Evolutionary conservation across 73 alveolate genomes (phyloP).

Genomic region (Paramecium bursaria): DNA sequence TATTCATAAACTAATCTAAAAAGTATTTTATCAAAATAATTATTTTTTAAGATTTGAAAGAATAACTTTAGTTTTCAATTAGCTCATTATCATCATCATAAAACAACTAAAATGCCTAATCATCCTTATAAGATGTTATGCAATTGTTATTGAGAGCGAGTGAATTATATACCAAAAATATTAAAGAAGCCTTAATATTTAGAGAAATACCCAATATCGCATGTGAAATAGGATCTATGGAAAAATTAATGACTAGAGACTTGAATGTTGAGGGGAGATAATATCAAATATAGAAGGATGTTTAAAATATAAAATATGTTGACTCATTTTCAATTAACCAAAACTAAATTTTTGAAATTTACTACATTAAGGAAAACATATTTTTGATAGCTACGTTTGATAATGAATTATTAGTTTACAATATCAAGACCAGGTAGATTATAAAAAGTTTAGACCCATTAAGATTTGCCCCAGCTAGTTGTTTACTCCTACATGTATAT

Average conservation of each 20-base stretch:
- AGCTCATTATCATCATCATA: no score
- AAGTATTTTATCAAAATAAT: no score
- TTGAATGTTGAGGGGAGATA: conserved; percentile 35
- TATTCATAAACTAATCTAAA: no score
- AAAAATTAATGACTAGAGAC: no score
- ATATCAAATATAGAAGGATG: not conserved
- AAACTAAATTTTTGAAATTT: not conserved
- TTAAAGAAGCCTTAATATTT: not conserved
- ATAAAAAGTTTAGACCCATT: not conserved
- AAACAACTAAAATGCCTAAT: no score
- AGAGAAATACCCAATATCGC: no score
- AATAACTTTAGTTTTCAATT: no score
- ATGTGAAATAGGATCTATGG: no score
- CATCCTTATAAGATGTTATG: conserved; percentile 31
- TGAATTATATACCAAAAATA: conserved; percentile 6
- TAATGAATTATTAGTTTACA: not conserved
- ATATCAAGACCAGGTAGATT: not conserved
- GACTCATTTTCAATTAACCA: not conserved
- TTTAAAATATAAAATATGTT: not conserved
- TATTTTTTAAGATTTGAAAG: no score
- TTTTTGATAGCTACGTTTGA: conserved; percentile 20
- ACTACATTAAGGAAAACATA: not conserved
- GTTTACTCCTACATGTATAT: not conserved
- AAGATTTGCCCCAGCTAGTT: conserved; percentile 3
- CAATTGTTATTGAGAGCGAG: conserved; percentile 3